Evolutionary conservation across 2,329 filamentous ascomycete genomes (phyloP).

Genomic region (Neonectria punicea): DNA sequence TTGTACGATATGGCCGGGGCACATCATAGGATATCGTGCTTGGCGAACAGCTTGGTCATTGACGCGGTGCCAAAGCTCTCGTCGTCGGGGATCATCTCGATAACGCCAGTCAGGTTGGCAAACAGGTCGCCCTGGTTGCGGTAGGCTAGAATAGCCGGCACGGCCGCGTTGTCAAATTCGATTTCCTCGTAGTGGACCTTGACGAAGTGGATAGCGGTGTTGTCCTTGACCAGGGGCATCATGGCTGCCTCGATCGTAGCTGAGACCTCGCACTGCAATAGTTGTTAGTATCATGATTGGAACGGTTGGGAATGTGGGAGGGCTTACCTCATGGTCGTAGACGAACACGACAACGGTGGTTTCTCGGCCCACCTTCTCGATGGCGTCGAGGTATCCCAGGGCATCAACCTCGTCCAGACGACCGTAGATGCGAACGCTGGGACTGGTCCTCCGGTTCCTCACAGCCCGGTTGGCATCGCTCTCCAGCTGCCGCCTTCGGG

Average conservation of each 20-base stretch:
- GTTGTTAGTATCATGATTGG: conserved; percentile 36
- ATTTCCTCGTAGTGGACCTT: conserved; percentile 92
- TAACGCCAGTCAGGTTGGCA: conserved; percentile 86
- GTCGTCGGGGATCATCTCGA: conserved; percentile 83
- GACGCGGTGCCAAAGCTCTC: conserved; percentile 66
- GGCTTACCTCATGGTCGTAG: conserved; percentile 83
- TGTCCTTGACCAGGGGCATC: conserved; percentile 74
- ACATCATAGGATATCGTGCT: conserved; percentile 62
- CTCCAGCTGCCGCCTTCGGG: conserved; percentile 81
- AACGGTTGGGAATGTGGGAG: background rate
- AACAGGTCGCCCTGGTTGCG: conserved; percentile 88
- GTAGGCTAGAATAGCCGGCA: conserved; percentile 91
- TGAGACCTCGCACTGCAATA: conserved; percentile 78
- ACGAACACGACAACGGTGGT: conserved; percentile 94
- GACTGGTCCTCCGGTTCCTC: conserved; percentile 76
- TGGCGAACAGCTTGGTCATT: conserved; percentile 63
- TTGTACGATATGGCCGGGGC: conserved; percentile 20
- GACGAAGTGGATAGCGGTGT: conserved; percentile 84
- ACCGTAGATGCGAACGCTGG: conserved; percentile 82
- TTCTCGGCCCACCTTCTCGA: conserved; percentile 86
- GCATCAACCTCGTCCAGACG: conserved; percentile 87
- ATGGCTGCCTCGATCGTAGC: conserved; percentile 82
- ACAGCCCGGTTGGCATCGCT: conserved; percentile 64
- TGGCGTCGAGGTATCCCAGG: conserved; percentile 91
- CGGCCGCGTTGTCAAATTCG: conserved; percentile 89